Conservation (phyloP, 2,329 filamentous ascomycete species). For the Aspergillus quadrilineatus region DNA sequence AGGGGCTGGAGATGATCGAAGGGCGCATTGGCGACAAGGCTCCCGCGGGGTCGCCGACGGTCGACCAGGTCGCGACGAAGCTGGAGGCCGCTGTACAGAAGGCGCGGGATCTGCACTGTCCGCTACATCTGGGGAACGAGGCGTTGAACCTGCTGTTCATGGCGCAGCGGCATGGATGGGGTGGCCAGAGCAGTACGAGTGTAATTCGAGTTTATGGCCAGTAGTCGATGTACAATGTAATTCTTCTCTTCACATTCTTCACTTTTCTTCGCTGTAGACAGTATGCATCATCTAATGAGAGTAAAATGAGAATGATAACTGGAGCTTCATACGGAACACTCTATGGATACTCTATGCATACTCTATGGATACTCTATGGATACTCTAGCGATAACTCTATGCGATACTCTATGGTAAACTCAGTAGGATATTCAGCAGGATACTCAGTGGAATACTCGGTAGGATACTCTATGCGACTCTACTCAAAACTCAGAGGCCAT, state of each 20-base stretch:
- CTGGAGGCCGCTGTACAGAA: slow-evolving; percentile 46
- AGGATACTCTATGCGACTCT: no score
- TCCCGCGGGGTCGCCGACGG: slow-evolving; percentile 35
- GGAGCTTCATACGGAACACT: no score
- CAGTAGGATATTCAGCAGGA: no score
- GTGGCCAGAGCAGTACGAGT: slow-evolving; percentile 30
- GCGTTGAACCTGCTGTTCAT: slow-evolving; percentile 36
- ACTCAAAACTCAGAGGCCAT: no score
- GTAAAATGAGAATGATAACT: no score
- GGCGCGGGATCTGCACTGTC: slow-evolving; percentile 40
- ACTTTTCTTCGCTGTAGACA: not conserved
- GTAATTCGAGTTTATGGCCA: slow-evolving; percentile 35
- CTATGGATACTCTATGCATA: no score
- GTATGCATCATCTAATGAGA: no score
- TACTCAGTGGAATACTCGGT: no score
- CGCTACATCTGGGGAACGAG: slow-evolving; percentile 39
- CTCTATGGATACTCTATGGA: no score
- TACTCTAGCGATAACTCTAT: no score
- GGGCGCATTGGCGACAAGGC: slow-evolving; percentile 25
- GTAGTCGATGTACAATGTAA: slow-evolving; percentile 5
- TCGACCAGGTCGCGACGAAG: slow-evolving; percentile 39
- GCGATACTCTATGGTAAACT: no score
- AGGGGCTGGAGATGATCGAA: slow-evolving; percentile 39
- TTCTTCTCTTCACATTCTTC: not conserved
- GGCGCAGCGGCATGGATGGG: slow-evolving; percentile 33